phyloP scores from a whole-genome alignment of 1,284 basidiomycete genomes.

The Serendipita sp. region DNA sequence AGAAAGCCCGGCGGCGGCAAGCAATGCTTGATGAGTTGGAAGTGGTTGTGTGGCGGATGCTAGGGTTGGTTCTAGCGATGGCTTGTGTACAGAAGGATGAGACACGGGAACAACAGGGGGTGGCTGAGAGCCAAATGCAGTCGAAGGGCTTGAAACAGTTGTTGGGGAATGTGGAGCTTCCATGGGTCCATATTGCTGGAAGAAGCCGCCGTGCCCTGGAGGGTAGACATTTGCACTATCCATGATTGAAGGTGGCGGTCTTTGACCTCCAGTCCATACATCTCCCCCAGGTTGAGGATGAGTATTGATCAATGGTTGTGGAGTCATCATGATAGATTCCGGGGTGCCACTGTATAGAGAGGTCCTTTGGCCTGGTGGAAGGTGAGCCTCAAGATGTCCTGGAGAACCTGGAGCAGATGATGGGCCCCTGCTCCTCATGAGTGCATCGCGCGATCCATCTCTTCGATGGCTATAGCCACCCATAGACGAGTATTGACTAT shows the following conservation, averaged over 20 bases:
- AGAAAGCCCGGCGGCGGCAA: not conserved
- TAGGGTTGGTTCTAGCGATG: not conserved
- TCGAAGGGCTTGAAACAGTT: not conserved
- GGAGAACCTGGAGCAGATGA: not conserved
- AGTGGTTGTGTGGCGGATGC: not conserved
- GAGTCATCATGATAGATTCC: conserved; percentile 1
- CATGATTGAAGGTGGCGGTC: not conserved
- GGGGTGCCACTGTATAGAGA: not conserved
- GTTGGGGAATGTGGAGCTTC: not conserved
- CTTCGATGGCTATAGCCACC: not conserved
- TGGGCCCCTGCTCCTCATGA: not conserved
- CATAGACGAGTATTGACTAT: not conserved
- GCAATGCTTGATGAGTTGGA: conserved; percentile 1
- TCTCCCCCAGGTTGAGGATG: not conserved
- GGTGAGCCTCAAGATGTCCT: not conserved
- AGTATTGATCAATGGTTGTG: not conserved
- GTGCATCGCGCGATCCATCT: not conserved
- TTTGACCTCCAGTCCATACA: too few species aligned
- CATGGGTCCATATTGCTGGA: not conserved
- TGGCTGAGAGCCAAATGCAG: not conserved
- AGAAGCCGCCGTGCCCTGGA: not conserved
- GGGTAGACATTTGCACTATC: not conserved
- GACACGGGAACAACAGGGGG: not conserved
- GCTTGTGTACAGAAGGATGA: not conserved
- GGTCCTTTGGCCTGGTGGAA: not conserved